Evolutionary conservation across 2,329 filamentous ascomycete genomes (phyloP).

Genomic region (Emmonsia crescens): DNA sequence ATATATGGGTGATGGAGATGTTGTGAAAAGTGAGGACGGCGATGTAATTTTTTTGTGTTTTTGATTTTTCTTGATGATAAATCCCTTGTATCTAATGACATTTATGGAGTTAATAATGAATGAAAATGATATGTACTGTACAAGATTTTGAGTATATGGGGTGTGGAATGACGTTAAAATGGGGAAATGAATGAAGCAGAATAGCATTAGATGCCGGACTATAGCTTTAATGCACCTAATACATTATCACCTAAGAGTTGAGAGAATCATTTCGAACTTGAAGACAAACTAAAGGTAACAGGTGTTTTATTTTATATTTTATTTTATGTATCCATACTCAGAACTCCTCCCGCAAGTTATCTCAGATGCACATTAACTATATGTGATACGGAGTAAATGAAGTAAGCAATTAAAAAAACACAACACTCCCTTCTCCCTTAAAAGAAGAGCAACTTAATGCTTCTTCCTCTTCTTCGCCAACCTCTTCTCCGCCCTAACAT

Average conservation of each 20-base stretch:
- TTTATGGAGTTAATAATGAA: background rate
- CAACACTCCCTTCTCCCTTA: background rate
- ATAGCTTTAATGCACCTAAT: background rate
- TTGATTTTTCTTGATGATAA: background rate
- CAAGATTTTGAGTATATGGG: background rate
- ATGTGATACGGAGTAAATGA: background rate
- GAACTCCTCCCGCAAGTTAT: background rate
- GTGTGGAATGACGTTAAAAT: background rate
- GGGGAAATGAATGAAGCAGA: background rate
- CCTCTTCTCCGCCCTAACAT: conserved; percentile 78
- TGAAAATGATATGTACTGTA: background rate
- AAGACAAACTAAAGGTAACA: background rate
- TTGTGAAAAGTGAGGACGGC: background rate
- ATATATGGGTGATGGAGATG: background rate
- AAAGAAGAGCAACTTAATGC: conserved; percentile 10
- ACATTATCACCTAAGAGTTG: background rate
- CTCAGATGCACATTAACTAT: background rate
- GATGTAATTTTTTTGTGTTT: background rate
- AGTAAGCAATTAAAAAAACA: background rate
- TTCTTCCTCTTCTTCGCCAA: conserved; percentile 63
- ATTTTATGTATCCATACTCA: background rate
- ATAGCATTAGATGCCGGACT: background rate
- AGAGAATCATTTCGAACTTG: background rate
- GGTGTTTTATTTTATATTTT: background rate
- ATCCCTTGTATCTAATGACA: background rate